Conservation (phyloP, 1,284 basidiomycete genomes). For the Agaricales sp. region DNA sequence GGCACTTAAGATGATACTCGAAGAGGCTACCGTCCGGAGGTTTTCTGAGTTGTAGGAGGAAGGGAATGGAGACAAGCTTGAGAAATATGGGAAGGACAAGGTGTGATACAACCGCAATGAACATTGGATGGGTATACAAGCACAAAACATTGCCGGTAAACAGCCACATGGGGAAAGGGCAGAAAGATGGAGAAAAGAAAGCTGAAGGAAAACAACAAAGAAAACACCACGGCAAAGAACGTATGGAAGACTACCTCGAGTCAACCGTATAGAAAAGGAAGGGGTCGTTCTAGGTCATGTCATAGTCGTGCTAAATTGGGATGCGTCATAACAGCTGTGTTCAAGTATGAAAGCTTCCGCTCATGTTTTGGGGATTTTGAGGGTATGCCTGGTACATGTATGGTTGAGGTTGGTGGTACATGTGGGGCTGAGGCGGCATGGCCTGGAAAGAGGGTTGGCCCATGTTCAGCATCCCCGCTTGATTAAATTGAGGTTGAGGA, state of each 20-base stretch:
- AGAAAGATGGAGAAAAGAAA: constrained; percentile 20
- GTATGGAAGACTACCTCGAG: constrained; percentile 10
- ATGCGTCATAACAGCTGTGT: constrained; percentile 15
- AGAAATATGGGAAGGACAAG: constrained; percentile 9
- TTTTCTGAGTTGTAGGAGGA: constrained; percentile 12
- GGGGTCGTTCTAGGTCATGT: constrained; percentile 16
- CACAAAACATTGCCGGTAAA: constrained; percentile 15
- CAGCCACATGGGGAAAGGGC: constrained; percentile 14
- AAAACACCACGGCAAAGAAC: constrained; percentile 17
- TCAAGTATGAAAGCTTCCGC: constrained; percentile 61
- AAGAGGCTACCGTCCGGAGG: constrained; percentile 7
- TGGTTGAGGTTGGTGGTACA: constrained; percentile 51
- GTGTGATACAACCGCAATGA: neutral
- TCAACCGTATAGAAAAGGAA: constrained; percentile 11
- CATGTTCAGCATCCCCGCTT: constrained; percentile 51
- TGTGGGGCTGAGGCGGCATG: constrained; percentile 28
- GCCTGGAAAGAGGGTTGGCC: constrained; percentile 51
- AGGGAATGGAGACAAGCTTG: constrained; percentile 13
- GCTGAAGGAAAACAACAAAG: constrained; percentile 19
- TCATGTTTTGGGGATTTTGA: constrained; percentile 60
- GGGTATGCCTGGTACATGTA: constrained; percentile 69
- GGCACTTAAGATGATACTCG: constrained; percentile 5
- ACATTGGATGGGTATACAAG: constrained; percentile 7
- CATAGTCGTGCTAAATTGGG: constrained; percentile 13
- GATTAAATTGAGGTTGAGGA: constrained; percentile 43